Evolutionary conservation across 2,329 filamentous ascomycete species (phyloP), one percentile per base, ranked within the genome.

Genomic region (Phaeosphaeria sp.): DNA sequence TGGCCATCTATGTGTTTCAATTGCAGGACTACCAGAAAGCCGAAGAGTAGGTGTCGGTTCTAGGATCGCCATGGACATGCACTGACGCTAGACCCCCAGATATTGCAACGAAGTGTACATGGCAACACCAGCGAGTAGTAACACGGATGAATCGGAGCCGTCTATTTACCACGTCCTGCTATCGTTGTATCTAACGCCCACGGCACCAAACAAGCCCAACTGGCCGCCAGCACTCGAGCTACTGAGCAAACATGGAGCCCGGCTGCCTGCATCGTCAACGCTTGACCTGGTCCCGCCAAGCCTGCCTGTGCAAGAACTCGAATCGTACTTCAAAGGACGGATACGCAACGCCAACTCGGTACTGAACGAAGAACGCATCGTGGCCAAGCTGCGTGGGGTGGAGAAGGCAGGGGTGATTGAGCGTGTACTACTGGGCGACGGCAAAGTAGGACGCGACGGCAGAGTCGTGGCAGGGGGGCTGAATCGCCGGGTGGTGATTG

Each of bases 1-100:
- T 99, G n/a, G 91, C 95, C 74, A 97, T 99, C 51, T 99, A 97
- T 74, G 94, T 98, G 25, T 99, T 97, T 79, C 95, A 94, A 76
- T 86, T 99, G 76, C 82, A 91, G 65, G 90, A 97, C 75, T 94
- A 91, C 61, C 82, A 81, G 13, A 98, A 97, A 78, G 95, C 95
- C 30, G 95, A 99, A 84, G 92, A 97, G 89, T 97, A 64, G 52
- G 68, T 50, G 2, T 56, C 55, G 4, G 40, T 7, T 43, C 6
- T 20, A 7, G 40, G n/a, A 2, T 43, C 20, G 7, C 6, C 20
- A 18, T 43, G 40, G 5, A 11, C 20, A 18, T 46, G n/a, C 13
- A 3, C 43, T 46, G 13, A 46, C 43, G 5, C 6, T 17, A 20
- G 92, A 90, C 65, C 92, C 20, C 22, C 43, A 78, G 76, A 65